Base-by-base conservation (phyloP, 2,329 filamentous ascomycete genomes). In the Lojkania enalia region DNA sequence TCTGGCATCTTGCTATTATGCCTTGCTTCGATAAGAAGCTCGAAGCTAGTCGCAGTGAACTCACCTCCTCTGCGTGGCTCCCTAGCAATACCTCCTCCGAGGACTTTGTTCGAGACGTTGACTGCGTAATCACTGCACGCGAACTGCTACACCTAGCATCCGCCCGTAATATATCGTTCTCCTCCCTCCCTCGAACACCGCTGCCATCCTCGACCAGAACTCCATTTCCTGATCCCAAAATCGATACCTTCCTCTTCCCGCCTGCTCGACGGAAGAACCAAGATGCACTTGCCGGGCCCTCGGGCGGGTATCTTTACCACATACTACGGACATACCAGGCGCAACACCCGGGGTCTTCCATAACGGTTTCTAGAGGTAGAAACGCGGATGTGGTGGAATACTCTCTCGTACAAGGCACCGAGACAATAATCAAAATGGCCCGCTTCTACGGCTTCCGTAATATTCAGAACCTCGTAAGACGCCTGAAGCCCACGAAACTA, bases 21-120 rank as follows among this genome's bases (percentile, higher is more conserved):
- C 94, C 94, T 15, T 99, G 94, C 70, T 97, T 99, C 69, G 94
- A 99, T 70, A 99, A 99, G 77, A 99, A 99, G 71, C 80, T 99
- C 20, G 94, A 99, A 73, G 94, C 94, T 5, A 95, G 90, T 58
- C 85, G 94, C 41, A 86, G 90, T 68, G 94, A 99, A 70, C 80
- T 99, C 29, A 97, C 91, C 1, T 87, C 92, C 64, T 74, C 80
- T 5, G 81, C 83, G 13, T 96, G 91, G 91, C 49, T 66, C 21
- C 61, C 66, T 25, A 51, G 54, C 19, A 40, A 60, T 40, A 49
- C 56, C 20, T 32, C 52, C 7, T 47, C 57, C 4, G 48, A 61
- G 5, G 56, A 57, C 2, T 56, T 61, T 1, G 80, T 94, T 19
- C 81, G 94, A 44, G 94, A 99, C 63, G 91, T 97, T 36, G 94